These are phyloP conservation scores for Nakazawaea holstii DNA, from an alignment of 805 yeast species.

Conservation along the genomic window DNA sequence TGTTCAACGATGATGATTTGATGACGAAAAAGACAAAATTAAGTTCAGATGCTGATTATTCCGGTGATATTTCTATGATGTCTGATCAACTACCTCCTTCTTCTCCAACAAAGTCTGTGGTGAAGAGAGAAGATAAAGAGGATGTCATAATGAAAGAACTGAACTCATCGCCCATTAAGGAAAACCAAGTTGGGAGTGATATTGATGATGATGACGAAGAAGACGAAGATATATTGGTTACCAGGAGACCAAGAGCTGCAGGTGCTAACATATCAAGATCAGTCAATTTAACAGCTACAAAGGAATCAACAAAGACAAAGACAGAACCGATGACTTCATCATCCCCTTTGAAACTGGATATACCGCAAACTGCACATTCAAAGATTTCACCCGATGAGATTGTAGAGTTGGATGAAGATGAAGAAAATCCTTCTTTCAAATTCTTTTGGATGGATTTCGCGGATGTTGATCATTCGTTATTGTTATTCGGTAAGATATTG, in stretches of 20 bases:
- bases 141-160: conserved; percentile 9
- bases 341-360: conserved; percentile 17
- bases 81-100: conserved; percentile 11
- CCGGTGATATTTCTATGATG: conserved; percentile 10
- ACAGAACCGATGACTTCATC: conserved; percentile 15
- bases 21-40: conserved; percentile 18
- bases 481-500: conserved; percentile 77
- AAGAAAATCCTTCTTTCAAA: conserved; percentile 45
- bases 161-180: conserved; percentile 8
- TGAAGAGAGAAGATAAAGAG: neutral
- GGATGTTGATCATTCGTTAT: conserved; percentile 63
- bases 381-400: conserved; percentile 19
- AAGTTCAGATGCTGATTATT: conserved; percentile 18
- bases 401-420: conserved; percentile 28
- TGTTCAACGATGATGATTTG: conserved; percentile 18
- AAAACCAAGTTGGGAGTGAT: conserved; percentile 10
- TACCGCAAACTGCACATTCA: conserved; percentile 3
- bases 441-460: conserved; percentile 90
- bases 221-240: conserved; percentile 54
- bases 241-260: conserved; percentile 45
- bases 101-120: conserved; percentile 2
- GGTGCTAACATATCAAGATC: conserved; percentile 35
- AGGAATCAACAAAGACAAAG: conserved; percentile 7
- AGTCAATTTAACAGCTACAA: conserved; percentile 33
- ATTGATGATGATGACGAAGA: conserved; percentile 36